A percentile compares a stretch with the other conserved stretches of the same genome.
phyloP scores from a whole-genome alignment of 768 basidiomycete genomes.

The Naganishia onofrii region DNA sequence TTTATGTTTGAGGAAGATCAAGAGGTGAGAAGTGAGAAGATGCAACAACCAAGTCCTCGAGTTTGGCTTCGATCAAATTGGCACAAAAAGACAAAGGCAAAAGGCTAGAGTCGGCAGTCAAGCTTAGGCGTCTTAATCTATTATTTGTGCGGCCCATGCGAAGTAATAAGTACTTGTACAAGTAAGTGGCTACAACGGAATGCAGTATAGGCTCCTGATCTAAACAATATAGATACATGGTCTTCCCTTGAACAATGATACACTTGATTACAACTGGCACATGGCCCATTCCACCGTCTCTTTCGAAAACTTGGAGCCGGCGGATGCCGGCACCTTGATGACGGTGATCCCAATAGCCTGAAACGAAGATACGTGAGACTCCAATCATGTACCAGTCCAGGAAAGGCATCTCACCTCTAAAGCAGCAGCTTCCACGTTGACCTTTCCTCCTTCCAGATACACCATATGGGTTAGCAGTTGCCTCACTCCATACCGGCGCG shows the following conservation, averaged over 20 bases:
- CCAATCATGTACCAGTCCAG: neutral
- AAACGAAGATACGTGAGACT: neutral
- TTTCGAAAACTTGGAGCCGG: slow-evolving; percentile 38
- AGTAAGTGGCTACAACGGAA: too few species aligned
- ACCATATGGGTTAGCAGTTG: slow-evolving; percentile 84
- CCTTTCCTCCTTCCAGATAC: slow-evolving; percentile 64
- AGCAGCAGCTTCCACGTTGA: slow-evolving; percentile 63
- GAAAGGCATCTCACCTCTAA: slow-evolving; percentile 59
- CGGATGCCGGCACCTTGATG: slow-evolving; percentile 35
- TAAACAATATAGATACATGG: too few species aligned
- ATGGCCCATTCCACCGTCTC: slow-evolving; percentile 44
- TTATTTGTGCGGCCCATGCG: too few species aligned
- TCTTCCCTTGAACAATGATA: too few species aligned
- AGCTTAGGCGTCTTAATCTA: too few species aligned
- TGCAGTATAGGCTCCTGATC: too few species aligned
- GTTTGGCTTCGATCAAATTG: too few species aligned
- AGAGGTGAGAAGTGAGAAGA: neutral
- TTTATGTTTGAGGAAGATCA: neutral
- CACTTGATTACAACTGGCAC: slow-evolving; percentile 27
- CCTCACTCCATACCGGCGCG: slow-evolving; percentile 62
- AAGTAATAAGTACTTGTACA: too few species aligned
- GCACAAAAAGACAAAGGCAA: too few species aligned
- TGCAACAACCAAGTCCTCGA: neutral
- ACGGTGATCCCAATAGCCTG: slow-evolving; percentile 42
- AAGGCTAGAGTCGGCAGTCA: too few species aligned